Percentiles rank a stretch among this genome's conserved stretches.
These are phyloP conservation scores for Colletotrichum sansevieriae DNA, from an alignment of 2,329 filamentous ascomycete genomes.

Conservation along the genomic window DNA sequence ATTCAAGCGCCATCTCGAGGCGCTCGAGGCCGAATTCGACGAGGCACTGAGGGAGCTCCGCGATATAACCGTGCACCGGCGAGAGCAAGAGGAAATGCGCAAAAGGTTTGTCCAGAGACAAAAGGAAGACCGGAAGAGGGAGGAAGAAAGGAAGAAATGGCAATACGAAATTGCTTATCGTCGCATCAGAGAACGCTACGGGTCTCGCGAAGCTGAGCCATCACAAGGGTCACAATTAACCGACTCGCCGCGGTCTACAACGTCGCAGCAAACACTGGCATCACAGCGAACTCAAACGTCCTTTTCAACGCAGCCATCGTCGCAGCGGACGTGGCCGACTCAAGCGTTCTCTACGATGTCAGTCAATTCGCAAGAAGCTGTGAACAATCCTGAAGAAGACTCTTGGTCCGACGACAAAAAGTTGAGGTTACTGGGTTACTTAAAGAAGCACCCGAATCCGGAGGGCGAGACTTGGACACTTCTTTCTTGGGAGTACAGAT, in stretches of 20 bases:
- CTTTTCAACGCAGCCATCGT: too few relatives aligned
- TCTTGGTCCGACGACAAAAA: conserved; percentile 22
- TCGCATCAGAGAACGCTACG: conserved; percentile 8
- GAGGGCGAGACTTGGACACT: background rate
- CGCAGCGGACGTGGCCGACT: too few relatives aligned
- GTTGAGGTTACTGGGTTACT: conserved; percentile 13
- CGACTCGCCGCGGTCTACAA: background rate
- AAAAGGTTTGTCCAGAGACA: background rate
- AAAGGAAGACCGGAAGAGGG: conserved; percentile 5
- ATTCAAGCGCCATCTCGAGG: background rate
- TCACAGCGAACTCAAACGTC: background rate
- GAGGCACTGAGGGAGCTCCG: background rate
- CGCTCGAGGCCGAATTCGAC: conserved; percentile 21
- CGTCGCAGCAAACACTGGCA: background rate
- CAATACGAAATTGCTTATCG: conserved; percentile 32
- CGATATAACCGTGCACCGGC: conserved; percentile 1
- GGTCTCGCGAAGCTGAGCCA: background rate
- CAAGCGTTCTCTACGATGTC: too few relatives aligned
- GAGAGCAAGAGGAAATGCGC: conserved; percentile 8
- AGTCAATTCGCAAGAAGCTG: background rate
- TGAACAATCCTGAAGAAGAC: background rate
- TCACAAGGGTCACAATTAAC: too few relatives aligned
- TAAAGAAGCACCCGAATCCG: background rate
- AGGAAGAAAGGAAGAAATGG: conserved; percentile 14
- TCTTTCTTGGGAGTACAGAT: conserved; percentile 17